A percentile compares a stretch with the other conserved stretches of the same genome.
Conservation (phyloP, 148 eudicot genomes). For the Amaranthus palmeri region DNA sequence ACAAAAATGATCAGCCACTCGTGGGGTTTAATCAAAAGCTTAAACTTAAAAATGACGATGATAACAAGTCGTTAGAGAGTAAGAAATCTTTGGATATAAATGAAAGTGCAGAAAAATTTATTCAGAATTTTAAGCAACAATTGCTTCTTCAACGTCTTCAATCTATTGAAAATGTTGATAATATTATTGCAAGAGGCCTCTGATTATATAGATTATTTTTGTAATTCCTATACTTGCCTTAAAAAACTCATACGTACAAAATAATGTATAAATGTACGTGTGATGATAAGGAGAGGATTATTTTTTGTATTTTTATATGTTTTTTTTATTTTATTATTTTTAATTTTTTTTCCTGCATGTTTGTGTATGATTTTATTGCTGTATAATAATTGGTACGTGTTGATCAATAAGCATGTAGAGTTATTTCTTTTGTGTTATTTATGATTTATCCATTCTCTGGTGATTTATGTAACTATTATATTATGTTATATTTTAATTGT, state of each 20-base stretch:
- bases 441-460: too few relatives aligned
- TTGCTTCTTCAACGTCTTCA: slow-evolving; percentile 69
- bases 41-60: too few relatives aligned
- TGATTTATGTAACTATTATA: too few relatives aligned
- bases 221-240: too few relatives aligned
- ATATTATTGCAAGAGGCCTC: slow-evolving; percentile 66
- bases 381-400: too few relatives aligned
- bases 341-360: background rate
- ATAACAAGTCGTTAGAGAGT: slow-evolving; percentile 16
- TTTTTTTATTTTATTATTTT: background rate
- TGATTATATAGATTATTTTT: slow-evolving; percentile 10
- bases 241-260: too few relatives aligned
- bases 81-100: slow-evolving; percentile 48
- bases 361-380: background rate
- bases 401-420: slow-evolving; percentile 6
- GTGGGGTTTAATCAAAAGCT: too few relatives aligned
- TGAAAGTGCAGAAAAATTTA: slow-evolving; percentile 71
- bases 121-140: slow-evolving; percentile 62
- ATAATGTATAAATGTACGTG: too few relatives aligned
- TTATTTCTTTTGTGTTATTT: background rate
- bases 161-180: slow-evolving; percentile 63
- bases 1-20: too few relatives aligned
- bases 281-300: background rate
- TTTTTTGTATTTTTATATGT: background rate
- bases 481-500: too few relatives aligned